Conservation (phyloP, 306 rosid genomes). For the Glycine soja region DNA sequence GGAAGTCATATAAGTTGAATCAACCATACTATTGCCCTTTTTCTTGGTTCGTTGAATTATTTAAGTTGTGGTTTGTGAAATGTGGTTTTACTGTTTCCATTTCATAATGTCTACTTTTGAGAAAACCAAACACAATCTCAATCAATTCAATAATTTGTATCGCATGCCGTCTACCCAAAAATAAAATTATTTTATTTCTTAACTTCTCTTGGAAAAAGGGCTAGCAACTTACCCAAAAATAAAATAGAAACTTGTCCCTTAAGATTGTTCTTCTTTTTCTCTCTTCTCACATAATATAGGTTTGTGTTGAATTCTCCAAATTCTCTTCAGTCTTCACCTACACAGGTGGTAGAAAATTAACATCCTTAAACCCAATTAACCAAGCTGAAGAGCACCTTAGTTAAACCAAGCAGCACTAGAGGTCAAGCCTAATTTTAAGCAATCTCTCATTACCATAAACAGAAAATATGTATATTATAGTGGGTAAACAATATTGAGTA, state of each 20-base stretch:
- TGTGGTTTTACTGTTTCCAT: too few relatives aligned
- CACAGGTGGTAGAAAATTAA: slow-evolving; percentile 8
- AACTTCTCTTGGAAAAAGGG: background rate
- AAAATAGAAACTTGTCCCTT: background rate
- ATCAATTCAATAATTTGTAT: too few relatives aligned
- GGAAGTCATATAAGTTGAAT: too few relatives aligned
- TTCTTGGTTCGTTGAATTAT: too few relatives aligned
- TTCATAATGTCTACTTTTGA: too few relatives aligned
- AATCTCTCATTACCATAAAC: slow-evolving; percentile 3
- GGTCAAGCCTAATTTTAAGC: slow-evolving; percentile 15
- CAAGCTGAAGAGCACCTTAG: background rate
- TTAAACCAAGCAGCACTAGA: too few relatives aligned
- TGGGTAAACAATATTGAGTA: slow-evolving; percentile 47
- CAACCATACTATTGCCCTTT: too few relatives aligned
- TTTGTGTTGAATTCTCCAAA: background rate
- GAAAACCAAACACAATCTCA: too few relatives aligned
- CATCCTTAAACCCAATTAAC: background rate
- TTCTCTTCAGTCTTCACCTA: background rate
- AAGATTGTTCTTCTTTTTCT: background rate
- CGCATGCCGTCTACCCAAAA: too few relatives aligned
- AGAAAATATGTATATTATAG: slow-evolving; percentile 1
- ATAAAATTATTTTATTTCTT: too few relatives aligned
- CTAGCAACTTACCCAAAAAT: background rate
- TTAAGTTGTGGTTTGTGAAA: too few relatives aligned
- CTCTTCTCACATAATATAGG: background rate